Percentiles rank a stretch among this genome's conserved stretches.
Evolutionary conservation across 148 eudicot species (phyloP).

Genomic region (Vaccinium vitisidaea): DNA sequence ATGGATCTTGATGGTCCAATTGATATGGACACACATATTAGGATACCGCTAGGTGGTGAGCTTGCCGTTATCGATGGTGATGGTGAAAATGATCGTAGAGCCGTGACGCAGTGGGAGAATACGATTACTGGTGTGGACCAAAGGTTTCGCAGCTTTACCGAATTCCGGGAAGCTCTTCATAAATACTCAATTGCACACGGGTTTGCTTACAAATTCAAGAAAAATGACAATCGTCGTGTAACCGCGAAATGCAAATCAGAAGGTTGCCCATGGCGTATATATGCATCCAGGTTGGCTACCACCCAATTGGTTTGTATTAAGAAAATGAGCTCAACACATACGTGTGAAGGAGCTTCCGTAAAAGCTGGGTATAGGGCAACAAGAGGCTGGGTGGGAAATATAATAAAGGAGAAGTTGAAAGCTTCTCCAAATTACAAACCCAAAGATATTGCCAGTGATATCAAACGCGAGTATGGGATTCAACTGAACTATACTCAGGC

Average conservation of each 20-base stretch:
- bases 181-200: constrained; percentile 52
- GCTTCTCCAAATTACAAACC: constrained; percentile 44
- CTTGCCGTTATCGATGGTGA: constrained; percentile 15
- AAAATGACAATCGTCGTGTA: constrained; percentile 46
- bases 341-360: constrained; percentile 39
- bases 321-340: constrained; percentile 39
- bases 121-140: constrained; percentile 52
- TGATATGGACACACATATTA: constrained; percentile 27
- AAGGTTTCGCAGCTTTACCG: constrained; percentile 41
- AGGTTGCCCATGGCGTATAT: constrained; percentile 52
- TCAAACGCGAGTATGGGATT: constrained; percentile 47
- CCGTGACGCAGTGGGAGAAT: constrained; percentile 44
- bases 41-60: constrained; percentile 18
- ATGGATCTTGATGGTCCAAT: constrained; percentile 30
- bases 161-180: constrained; percentile 46
- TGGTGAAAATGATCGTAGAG: constrained; percentile 22
- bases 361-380: constrained; percentile 38
- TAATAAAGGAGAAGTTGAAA: constrained; percentile 55
- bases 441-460: constrained; percentile 47
- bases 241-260: constrained; percentile 50
- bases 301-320: constrained; percentile 48
- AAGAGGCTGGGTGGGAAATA: constrained; percentile 42
- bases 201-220: constrained; percentile 47
- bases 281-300: constrained; percentile 44
- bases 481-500: constrained; percentile 52